Evolutionary conservation across 2,329 filamentous ascomycete species (phyloP).

Genomic region (Xylaria arbuscula): DNA sequence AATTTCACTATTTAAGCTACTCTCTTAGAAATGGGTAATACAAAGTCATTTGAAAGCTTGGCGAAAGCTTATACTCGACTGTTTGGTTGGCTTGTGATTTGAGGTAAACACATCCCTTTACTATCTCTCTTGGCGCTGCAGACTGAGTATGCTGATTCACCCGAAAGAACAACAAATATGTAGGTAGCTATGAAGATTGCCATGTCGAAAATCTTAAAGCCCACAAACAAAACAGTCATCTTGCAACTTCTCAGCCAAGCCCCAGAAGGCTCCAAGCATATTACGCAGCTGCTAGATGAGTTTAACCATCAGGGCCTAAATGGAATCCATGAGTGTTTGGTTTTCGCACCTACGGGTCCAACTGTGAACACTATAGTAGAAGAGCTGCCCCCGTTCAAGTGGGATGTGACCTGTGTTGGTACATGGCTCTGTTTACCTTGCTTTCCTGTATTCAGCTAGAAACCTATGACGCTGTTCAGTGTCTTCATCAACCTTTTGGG

Average conservation of each 20-base stretch:
- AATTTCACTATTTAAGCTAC: too few relatives aligned
- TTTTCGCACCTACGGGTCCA: conserved; percentile 56
- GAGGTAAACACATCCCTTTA: conserved; percentile 37
- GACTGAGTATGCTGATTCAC: conserved; percentile 21
- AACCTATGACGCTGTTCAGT: too few relatives aligned
- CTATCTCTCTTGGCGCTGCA: conserved; percentile 15
- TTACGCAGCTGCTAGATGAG: conserved; percentile 52
- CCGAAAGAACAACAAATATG: conserved; percentile 39
- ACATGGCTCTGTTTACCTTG: background rate
- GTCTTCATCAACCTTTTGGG: too few relatives aligned
- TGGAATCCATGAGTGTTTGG: conserved; percentile 57
- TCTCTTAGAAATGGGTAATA: too few relatives aligned
- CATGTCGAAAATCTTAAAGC: conserved; percentile 34
- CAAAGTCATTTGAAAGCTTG: conserved; percentile 48
- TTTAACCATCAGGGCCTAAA: conserved; percentile 57
- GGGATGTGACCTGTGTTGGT: too few relatives aligned
- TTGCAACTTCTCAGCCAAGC: conserved; percentile 37
- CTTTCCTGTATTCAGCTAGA: background rate
- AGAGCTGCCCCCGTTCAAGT: conserved; percentile 50
- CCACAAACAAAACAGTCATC: conserved; percentile 40
- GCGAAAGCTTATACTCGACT: conserved; percentile 45
- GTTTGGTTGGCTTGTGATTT: conserved; percentile 49
- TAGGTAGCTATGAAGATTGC: conserved; percentile 47
- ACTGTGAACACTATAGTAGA: conserved; percentile 53
- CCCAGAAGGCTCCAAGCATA: conserved; percentile 43